Evolutionary conservation across 768 basidiomycete species (phyloP).

Genomic region (Russula ochroleuca): DNA sequence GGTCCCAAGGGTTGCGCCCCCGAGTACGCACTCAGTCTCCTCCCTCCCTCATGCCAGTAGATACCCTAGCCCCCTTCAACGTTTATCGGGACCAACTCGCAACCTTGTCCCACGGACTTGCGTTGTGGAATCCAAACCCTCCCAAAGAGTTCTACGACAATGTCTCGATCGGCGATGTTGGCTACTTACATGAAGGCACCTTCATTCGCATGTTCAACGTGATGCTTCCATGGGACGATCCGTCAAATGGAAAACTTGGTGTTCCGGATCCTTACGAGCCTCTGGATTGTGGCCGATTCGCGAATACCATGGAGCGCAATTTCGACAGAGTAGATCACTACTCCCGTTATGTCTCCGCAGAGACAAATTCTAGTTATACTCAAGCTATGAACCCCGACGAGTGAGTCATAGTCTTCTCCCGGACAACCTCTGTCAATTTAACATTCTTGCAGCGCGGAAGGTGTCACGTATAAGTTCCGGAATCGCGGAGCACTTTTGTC

Average conservation of each 20-base stretch:
- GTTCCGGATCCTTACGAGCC: neutral
- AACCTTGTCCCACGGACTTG: no score
- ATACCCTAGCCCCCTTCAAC: no score
- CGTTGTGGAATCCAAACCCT: constrained; percentile 25
- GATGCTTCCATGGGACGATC: neutral
- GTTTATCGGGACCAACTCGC: no score
- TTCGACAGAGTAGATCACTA: neutral
- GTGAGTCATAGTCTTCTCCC: neutral
- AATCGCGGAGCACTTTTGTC: neutral
- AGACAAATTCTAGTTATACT: no score
- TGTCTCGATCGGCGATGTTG: constrained; percentile 27
- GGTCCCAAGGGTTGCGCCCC: no score
- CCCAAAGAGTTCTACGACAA: constrained; percentile 10
- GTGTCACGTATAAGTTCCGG: constrained; percentile 1
- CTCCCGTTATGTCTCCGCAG: neutral
- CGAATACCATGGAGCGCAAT: neutral
- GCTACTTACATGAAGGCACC: constrained; percentile 19
- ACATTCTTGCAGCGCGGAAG: neutral
- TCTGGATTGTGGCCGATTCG: neutral
- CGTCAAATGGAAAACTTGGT: neutral
- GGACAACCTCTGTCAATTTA: neutral
- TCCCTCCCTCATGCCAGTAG: no score
- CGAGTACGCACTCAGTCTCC: no score
- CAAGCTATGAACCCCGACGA: neutral
- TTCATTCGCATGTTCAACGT: constrained; percentile 27